Base-by-base conservation (phyloP, 768 basidiomycete species). In the Baorangia bicolor region DNA sequence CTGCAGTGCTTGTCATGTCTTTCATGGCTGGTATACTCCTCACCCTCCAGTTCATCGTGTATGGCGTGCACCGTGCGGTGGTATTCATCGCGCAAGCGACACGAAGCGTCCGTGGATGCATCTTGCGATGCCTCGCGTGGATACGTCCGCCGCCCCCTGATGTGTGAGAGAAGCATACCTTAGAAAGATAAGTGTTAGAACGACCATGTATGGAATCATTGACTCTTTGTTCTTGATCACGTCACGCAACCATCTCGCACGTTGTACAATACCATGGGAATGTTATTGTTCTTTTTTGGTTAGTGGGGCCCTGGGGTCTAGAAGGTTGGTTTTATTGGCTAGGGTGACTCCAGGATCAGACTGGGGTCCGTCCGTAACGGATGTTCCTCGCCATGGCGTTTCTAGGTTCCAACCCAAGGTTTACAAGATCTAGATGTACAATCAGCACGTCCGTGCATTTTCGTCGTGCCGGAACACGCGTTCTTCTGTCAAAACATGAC, bases 21-120 rank as follows among this genome's bases (percentile, higher is more conserved):
- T 83, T 81, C 59, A 25, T 78, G 2, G 77, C 86, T 2, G 87
- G 88, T 0, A n/a, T n/a, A n/a, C n/a, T n/a, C n/a, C n/a, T n/a
- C n/a, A n/a, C n/a, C n/a, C n/a, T n/a, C n/a, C n/a, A n/a, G n/a
- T n/a, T n/a, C n/a, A n/a, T n/a, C n/a, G n/a, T n/a, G n/a, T n/a
- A n/a, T n/a, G n/a, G n/a, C 3, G 65, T 74, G 6, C 69, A 59
- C 69, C 69, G 68, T 5, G 43, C 34, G 5, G 56, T 61, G 18
- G 53, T 58, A 11, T 42, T 58, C 16, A 8, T 69, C 2, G 38
- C 44, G 28, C 55, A 60, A 11, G 23, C n/a, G n/a, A n/a, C n/a
- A n/a, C n/a, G n/a, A n/a, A n/a, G n/a, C n/a, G n/a, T n/a, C n/a
- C n/a, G n/a, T n/a, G n/a, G n/a, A n/a, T n/a, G n/a, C n/a, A n/a